Percentiles rank a stretch among this genome's conserved stretches.
Conservation (phyloP, 352 stramenopile species). For the Phytophthora crassamura region DNA sequence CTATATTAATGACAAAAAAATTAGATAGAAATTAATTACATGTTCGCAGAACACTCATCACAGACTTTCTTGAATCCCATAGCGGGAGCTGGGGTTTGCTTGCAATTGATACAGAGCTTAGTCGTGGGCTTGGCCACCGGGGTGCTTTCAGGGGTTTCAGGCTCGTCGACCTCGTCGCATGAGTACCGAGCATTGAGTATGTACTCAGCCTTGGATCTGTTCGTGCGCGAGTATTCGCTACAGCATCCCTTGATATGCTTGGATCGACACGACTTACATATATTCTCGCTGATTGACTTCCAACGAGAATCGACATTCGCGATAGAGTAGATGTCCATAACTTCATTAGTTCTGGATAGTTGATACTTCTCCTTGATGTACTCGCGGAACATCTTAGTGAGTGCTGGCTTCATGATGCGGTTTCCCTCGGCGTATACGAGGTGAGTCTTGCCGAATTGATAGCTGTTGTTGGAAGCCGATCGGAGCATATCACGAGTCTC, state of each 20-base stretch:
- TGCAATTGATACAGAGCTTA: too few species aligned
- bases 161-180: too few species aligned
- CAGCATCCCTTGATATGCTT: conserved; percentile 17
- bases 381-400: too few species aligned
- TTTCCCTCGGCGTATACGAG: too few species aligned
- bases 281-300: conserved; percentile 11
- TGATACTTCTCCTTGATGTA: conserved; percentile 15
- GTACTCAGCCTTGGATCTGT: conserved; percentile 12
- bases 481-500: conserved; percentile 13
- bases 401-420: conserved; percentile 14
- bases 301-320: conserved; percentile 12
- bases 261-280: conserved; percentile 12
- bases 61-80: too few species aligned
- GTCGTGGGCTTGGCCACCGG: too few species aligned
- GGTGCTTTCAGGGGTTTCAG: too few species aligned
- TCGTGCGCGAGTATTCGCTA: conserved; percentile 4
- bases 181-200: too few species aligned
- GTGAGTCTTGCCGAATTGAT: conserved; percentile 18
- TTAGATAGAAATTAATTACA: too few species aligned
- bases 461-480: conserved; percentile 15
- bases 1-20: too few species aligned
- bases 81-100: too few species aligned
- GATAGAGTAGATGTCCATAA: conserved; percentile 12
- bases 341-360: conserved; percentile 13
- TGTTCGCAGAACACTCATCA: too few species aligned